Base-by-base conservation (phyloP, 139 green algal species). In the Dunaliella primolecta region DNA sequence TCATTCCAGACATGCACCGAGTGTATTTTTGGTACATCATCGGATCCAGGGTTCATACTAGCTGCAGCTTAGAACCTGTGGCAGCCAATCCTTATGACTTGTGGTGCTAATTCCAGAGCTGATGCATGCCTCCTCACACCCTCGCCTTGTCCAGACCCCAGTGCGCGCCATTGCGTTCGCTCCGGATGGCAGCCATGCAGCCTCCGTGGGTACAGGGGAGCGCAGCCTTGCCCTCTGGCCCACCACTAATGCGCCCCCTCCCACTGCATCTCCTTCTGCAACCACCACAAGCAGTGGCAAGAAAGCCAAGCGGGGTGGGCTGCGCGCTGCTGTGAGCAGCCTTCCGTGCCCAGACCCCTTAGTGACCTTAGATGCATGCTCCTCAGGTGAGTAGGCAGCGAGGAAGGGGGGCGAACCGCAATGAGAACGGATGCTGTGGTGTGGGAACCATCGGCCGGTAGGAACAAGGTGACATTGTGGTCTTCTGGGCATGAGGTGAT, bases 171-270 rank as follows among this genome's bases (percentile, higher is more conserved):
- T 92, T 1, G 82, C 82, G 0, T 95, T 94, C 71, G 81, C 87
- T 0, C 89, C 92, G 3, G 83, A 85, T 55, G 89, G 89, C 23
- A 37, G 20, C 20, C 80, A 92, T 82, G 92, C 91, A 0, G 82
- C 94, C 29, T 93, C 92, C 31, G 88, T 90, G 27, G 88, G 84
- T 20, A 35, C 70, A 3, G 89, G 90, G 2, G 93, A 96, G 87
- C 87, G 90, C 0, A 86, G 92, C 27, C 87, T 96, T 15, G 90
- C 92, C 0, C 64, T 96, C 0, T 96, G 93, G 93, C 56, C 86
- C 29, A 87, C 83, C 2, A 32, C 57, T 79, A 1, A 29, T 3
- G 36, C 79, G 85, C 33, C 85, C 85, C 1, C 81, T 81, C 35
- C 46, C 15, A 57, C 27, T 29, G 1, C 78, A 1, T 64, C 78